Evolutionary conservation across 768 basidiomycete genomes (phyloP), one percentile per base, ranked within the genome.

Genomic region (Leucogyrophana mollusca): DNA sequence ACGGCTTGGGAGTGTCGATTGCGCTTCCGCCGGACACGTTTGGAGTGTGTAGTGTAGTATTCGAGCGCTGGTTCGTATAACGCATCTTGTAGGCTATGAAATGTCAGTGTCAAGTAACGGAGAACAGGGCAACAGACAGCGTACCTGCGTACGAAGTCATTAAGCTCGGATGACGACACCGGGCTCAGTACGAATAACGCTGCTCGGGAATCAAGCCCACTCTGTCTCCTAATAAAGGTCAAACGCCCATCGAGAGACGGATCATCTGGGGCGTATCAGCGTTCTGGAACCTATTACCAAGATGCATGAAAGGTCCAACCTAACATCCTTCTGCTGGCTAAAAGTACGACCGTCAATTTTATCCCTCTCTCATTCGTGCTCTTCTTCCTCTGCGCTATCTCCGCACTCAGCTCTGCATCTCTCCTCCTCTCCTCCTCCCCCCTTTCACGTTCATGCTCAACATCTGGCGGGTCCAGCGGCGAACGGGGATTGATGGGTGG

Each of bases 181-280:
- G 96, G 96, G 54, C 92, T 94, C 16, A 98, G 76, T 16, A 97
- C 95, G 59, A 97, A 99, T 9, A 98, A 71, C 0, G 92, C 90
- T 0, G 94, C 95, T 45, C 90, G 80, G 2, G 94, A 88, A 61
- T 96, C 94, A 1, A 99, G 77, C 2, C 86, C 87, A 37, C 91
- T 90, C 53, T 93, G 87, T 48, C 87, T 78, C 45, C 96, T 78
- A 46, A 99, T 90, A 58, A 75, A 90, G 0, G 93, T 92, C 46
- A 98, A 69, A 14, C 96, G 80, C 3, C 78, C 58, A 62, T 98
- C 96, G 36, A 97, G 72, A 0, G 81, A 66, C 1, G 91, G 83
- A 52, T 96, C 91, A 54, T 97, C 95, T 94, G 54, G 8, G 30
- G 32, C 34, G 3, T 11, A 11, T 32, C 10, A 11, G 27, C 22